Percentiles rank a stretch among this genome's conserved stretches.
Evolutionary conservation across 169 alveolate genomes (phyloP).

Genomic region (Theileria annulata): DNA sequence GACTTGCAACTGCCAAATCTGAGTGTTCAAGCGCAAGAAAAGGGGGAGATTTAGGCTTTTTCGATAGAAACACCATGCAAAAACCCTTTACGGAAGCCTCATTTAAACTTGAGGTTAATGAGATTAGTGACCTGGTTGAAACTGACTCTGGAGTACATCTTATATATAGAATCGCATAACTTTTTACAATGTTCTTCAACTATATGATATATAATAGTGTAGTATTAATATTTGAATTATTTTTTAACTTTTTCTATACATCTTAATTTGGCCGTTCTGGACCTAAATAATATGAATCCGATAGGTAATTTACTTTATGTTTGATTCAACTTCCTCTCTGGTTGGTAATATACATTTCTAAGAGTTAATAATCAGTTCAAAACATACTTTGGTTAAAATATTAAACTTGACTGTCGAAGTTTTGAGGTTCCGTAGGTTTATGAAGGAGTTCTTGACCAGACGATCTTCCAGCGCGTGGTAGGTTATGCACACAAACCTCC

Average conservation of each 20-base stretch:
- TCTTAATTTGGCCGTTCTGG: conserved; percentile 61
- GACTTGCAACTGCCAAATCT: conserved; percentile 70
- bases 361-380: conserved; percentile 1
- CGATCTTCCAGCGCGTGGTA: conserved; percentile 79
- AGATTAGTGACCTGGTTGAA: conserved; percentile 84
- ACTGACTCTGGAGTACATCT: conserved; percentile 88
- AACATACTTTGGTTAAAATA: conserved; percentile 15
- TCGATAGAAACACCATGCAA: conserved; percentile 85
- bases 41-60: conserved; percentile 88
- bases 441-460: conserved; percentile 49
- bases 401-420: conserved; percentile 7
- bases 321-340: conserved; percentile 20
- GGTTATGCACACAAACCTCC: conserved; percentile 67
- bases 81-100: conserved; percentile 85
- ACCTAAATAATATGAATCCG: neutral
- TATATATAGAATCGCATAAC: conserved; percentile 82
- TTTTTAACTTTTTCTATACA: conserved; percentile 33
- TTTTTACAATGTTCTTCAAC: neutral
- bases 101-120: conserved; percentile 80
- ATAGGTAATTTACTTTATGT: conserved; percentile 26
- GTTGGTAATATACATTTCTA: conserved; percentile 63
- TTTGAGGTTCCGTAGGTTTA: conserved; percentile 5
- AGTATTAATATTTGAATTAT: neutral
- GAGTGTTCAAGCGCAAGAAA: conserved; percentile 84
- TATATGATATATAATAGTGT: neutral